Evolutionary conservation across 192 early-diverging fungal genomes (phyloP).

Genomic region (Rhizophagus sp.): DNA sequence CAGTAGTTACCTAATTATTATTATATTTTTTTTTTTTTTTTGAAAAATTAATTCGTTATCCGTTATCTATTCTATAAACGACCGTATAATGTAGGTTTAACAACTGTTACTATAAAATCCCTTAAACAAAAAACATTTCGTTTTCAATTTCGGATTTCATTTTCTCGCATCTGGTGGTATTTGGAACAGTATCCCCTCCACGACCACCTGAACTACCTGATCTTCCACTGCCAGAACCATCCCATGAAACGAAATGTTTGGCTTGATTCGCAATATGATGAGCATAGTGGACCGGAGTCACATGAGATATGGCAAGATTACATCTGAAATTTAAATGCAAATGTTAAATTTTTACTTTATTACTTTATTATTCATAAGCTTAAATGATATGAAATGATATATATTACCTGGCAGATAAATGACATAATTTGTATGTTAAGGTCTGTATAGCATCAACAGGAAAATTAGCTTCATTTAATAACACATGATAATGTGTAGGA

Average conservation of each 20-base stretch:
- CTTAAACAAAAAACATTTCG: neutral
- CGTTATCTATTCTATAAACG: too few relatives aligned
- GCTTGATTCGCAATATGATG: conserved; percentile 44
- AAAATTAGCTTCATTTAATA: conserved; percentile 56
- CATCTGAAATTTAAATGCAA: conserved; percentile 76
- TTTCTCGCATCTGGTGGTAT: neutral
- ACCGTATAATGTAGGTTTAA: too few relatives aligned
- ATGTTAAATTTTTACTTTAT: neutral
- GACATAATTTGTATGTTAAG: conserved; percentile 85
- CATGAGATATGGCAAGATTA: conserved; percentile 78
- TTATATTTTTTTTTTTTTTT: too few relatives aligned
- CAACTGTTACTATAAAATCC: too few relatives aligned
- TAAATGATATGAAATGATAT: neutral
- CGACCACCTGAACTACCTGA: conserved; percentile 5
- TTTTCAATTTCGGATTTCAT: neutral
- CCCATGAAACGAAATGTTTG: conserved; percentile 6
- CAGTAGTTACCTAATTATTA: too few relatives aligned
- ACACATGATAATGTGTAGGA: conserved; percentile 86
- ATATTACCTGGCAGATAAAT: conserved; percentile 11
- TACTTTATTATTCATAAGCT: neutral
- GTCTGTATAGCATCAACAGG: conserved; percentile 51
- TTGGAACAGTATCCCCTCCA: conserved; percentile 1
- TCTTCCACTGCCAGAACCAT: neutral
- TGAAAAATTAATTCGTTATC: too few relatives aligned
- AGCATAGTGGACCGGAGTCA: conserved; percentile 44